Evolutionary conservation across 306 rosid species (phyloP).

Genomic region (Cucurbita argyrosperma): DNA sequence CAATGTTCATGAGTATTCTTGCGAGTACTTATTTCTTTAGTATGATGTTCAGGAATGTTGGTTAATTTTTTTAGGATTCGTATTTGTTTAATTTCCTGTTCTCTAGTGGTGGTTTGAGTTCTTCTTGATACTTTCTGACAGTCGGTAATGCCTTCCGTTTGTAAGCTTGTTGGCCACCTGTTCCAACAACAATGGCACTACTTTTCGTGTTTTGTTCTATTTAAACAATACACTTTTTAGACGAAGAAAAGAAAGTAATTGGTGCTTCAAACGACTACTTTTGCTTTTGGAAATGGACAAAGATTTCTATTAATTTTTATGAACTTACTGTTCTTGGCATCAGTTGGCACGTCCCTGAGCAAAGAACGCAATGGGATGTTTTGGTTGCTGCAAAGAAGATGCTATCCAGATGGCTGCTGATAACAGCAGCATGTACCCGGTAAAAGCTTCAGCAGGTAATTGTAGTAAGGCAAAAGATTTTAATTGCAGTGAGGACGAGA

Average conservation of each 20-base stretch:
- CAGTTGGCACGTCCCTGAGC: slow-evolving; percentile 1
- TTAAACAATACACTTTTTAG: background rate
- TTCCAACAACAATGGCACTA: background rate
- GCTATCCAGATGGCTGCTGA: slow-evolving; percentile 39
- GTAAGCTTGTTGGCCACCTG: background rate
- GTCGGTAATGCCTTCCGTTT: background rate
- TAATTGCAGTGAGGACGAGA: background rate
- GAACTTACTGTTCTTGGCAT: background rate
- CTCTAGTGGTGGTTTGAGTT: background rate
- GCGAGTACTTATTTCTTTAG: background rate
- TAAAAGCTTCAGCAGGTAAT: slow-evolving; percentile 49
- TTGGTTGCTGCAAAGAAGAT: slow-evolving; percentile 61
- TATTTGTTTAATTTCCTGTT: background rate
- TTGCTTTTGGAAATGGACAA: background rate
- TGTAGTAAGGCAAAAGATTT: background rate
- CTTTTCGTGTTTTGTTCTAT: background rate
- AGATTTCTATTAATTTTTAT: background rate
- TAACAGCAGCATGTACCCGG: slow-evolving; percentile 38
- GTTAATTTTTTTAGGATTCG: background rate
- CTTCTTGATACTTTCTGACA: background rate
- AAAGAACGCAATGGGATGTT: slow-evolving; percentile 57
- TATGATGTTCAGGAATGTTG: background rate
- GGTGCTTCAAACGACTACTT: background rate
- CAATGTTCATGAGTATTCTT: background rate
- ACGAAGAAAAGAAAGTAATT: background rate